Base-by-base conservation (phyloP, 2,329 filamentous ascomycete genomes). In the Cladophialophora yegresii region DNA sequence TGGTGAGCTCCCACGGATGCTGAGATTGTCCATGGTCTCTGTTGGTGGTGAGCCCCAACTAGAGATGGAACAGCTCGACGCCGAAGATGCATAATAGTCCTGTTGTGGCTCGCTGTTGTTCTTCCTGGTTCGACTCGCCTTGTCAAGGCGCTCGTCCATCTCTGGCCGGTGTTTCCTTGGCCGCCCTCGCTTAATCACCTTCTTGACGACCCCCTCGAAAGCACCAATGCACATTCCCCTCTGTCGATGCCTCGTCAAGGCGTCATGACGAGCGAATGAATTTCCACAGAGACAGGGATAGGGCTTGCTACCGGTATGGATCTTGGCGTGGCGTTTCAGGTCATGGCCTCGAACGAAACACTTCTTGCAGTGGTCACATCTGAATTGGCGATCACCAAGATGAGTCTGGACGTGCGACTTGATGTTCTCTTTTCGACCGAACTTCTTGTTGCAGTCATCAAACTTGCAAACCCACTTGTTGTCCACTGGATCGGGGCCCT, bases 331-430 rank as follows among this genome's bases (percentile, higher is more conserved):
- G 66, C 95, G 88, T 82, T 98, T 99, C 66, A 98, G 87, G 76
- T 99, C 95, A 76, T 99, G 95, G 72, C 96, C 93, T 43, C 95
- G 89, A 49, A 98, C 95, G 75, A 99, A 99, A 79, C 92, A 93
- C 80, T 98, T 98, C 58, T 89, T 84, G 80, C 95, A 99, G 61
- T 90, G 89, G 53, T 93, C 92, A 78, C 95, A 99, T 77, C 91
- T 89, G 79, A 92, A 99, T 75, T 97, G 95, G 54, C 95, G 86
- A 76, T 99, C 95, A 72, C 96, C 95, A 69, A 99, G 88, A 78
- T 99, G 95, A 3, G 95, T 99, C 78, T 99, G 95, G 13, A 99
- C 91, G 76, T 99, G 95, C 0, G 93, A 96, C 76, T 96, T 96
- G 81, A 98, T 97, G 79, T 99, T 98, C 77, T 99, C 95, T 77